phyloP scores from a whole-genome alignment of 2,329 filamentous ascomycete species.

The Alternaria tenuissima region DNA sequence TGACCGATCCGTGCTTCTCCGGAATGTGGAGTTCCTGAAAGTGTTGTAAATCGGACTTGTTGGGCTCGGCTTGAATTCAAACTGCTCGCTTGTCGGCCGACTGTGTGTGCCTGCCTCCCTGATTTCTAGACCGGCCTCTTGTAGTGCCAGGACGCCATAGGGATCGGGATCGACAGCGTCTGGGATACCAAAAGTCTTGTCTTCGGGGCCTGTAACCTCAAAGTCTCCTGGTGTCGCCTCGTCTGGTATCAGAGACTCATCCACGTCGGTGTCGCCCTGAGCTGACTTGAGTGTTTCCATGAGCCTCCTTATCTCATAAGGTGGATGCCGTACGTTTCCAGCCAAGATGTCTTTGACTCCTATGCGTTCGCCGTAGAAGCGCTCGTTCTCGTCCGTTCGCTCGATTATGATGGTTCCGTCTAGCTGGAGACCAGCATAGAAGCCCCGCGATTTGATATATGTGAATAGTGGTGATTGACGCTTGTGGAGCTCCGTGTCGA shows the following conservation, averaged over 20 bases:
- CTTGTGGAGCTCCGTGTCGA: conserved; percentile 75
- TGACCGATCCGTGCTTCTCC: conserved; percentile 75
- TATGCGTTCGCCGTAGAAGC: conserved; percentile 78
- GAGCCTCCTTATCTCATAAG: conserved; percentile 66
- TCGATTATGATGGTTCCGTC: conserved; percentile 89
- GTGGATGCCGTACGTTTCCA: conserved; percentile 66
- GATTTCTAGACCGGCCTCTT: conserved; percentile 88
- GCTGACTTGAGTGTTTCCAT: conserved; percentile 88
- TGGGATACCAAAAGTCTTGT: conserved; percentile 76
- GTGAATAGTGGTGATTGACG: conserved; percentile 77
- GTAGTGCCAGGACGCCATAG: conserved; percentile 88
- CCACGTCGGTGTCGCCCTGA: conserved; percentile 80
- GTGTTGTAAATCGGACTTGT: conserved; percentile 73
- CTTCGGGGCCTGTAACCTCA: conserved; percentile 59
- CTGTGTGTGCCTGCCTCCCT: conserved; percentile 83
- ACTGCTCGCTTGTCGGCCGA: conserved; percentile 78
- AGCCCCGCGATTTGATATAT: conserved; percentile 87
- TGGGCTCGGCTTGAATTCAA: conserved; percentile 81
- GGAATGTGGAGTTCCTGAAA: conserved; percentile 65
- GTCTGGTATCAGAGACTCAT: conserved; percentile 71
- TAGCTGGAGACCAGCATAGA: conserved; percentile 86
- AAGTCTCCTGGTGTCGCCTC: conserved; percentile 81
- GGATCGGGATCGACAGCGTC: conserved; percentile 85
- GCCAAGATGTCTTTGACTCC: conserved; percentile 69
- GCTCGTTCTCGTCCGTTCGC: conserved; percentile 85